These are phyloP conservation scores for Viridothelium virens DNA, from an alignment of 495 filamentous ascomycete species.

Conservation along the genomic window DNA sequence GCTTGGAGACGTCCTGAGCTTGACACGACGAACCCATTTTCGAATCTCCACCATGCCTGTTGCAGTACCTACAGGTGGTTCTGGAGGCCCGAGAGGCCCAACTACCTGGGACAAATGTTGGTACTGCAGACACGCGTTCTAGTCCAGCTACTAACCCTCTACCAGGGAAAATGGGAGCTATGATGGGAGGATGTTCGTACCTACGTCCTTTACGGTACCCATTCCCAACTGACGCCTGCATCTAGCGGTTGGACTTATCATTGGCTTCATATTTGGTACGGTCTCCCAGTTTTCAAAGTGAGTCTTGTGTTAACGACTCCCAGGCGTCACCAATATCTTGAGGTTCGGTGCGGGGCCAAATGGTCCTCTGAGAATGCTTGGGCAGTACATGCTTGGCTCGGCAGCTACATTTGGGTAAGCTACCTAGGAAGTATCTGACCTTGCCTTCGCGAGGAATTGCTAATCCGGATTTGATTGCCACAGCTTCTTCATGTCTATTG, in stretches of 20 bases:
- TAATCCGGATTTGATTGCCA: neutral
- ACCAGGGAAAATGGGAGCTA: slow-evolving; percentile 90
- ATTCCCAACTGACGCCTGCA: slow-evolving; percentile 7
- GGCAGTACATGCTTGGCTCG: slow-evolving; percentile 96
- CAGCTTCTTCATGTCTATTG: slow-evolving; percentile 99
- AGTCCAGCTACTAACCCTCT: slow-evolving; percentile 20
- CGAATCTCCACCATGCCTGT: slow-evolving; percentile 54
- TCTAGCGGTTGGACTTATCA: slow-evolving; percentile 84
- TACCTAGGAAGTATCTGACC: neutral
- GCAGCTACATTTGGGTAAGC: slow-evolving; percentile 91
- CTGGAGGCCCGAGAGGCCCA: slow-evolving; percentile 48
- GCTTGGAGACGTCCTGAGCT: slow-evolving; percentile 12
- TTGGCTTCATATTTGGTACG: slow-evolving; percentile 94
- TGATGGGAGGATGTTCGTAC: slow-evolving; percentile 92
- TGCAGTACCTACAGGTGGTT: slow-evolving; percentile 58
- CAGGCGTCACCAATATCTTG: slow-evolving; percentile 88
- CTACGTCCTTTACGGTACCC: neutral
- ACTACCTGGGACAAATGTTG: slow-evolving; percentile 90
- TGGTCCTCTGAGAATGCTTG: slow-evolving; percentile 83
- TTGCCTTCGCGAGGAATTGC: neutral
- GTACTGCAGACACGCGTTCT: slow-evolving; percentile 36
- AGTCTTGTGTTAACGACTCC: slow-evolving; percentile 12
- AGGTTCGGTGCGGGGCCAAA: slow-evolving; percentile 89
- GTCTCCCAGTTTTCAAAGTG: neutral
- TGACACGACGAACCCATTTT: neutral